Evolutionary conservation across 2,329 filamentous ascomycete genomes (phyloP).

Genomic region (Leptographium flavum): DNA sequence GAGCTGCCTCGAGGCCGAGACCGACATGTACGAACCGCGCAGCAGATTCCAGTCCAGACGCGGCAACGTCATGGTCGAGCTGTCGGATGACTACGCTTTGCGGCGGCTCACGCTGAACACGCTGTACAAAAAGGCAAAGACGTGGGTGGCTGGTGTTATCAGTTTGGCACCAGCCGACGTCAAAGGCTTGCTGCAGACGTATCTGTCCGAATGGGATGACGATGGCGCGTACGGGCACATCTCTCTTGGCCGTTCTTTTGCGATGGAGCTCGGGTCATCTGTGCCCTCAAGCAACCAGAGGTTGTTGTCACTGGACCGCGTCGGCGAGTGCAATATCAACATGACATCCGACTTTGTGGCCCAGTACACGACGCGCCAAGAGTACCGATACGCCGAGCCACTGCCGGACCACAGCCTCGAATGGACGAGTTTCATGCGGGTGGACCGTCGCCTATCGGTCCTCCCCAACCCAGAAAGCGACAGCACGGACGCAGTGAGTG

Average conservation of each 20-base stretch:
- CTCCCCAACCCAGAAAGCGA: slow-evolving; percentile 36
- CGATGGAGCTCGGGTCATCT: slow-evolving; percentile 76
- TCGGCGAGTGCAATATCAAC: slow-evolving; percentile 65
- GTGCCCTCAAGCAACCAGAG: slow-evolving; percentile 80
- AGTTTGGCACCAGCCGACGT: slow-evolving; percentile 82
- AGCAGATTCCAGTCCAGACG: slow-evolving; percentile 65
- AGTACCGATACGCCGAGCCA: slow-evolving; percentile 78
- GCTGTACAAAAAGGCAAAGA: slow-evolving; percentile 61
- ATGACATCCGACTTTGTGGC: slow-evolving; percentile 92
- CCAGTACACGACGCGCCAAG: slow-evolving; percentile 92
- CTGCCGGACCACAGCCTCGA: slow-evolving; percentile 54
- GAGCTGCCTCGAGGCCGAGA: slow-evolving; percentile 85
- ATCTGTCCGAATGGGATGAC: slow-evolving; percentile 88
- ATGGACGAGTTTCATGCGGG: slow-evolving; percentile 44
- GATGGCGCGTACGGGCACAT: slow-evolving; percentile 84
- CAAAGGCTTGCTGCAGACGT: slow-evolving; percentile 90
- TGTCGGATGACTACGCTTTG: slow-evolving; percentile 87
- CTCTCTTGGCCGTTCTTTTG: slow-evolving; percentile 85
- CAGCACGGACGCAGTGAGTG: slow-evolving; percentile 43
- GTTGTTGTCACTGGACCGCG: slow-evolving; percentile 64
- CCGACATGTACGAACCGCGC: slow-evolving; percentile 81
- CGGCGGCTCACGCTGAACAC: slow-evolving; percentile 65
- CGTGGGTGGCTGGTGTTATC: slow-evolving; percentile 70
- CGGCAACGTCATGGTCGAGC: slow-evolving; percentile 67
- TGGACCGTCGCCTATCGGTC: slow-evolving; percentile 37